phyloP scores from a whole-genome alignment of 2,329 filamentous ascomycete species.

The Exophiala phaeomuriformis region DNA sequence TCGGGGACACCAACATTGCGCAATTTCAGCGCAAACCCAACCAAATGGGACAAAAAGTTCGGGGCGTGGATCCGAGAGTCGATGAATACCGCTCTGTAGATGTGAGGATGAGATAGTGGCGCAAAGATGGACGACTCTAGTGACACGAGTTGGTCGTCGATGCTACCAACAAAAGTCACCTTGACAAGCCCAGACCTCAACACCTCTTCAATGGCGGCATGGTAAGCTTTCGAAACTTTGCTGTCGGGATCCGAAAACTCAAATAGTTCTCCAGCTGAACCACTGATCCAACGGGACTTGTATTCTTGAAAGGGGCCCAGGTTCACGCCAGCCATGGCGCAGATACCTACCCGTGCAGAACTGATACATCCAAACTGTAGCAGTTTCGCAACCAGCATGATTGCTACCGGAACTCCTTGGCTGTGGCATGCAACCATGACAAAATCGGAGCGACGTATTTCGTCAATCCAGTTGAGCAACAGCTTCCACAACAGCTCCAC shows the following conservation, averaged over 20 bases:
- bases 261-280: slow-evolving; percentile 87
- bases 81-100: slow-evolving; percentile 92
- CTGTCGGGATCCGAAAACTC: slow-evolving; percentile 82
- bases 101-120: slow-evolving; percentile 79
- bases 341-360: slow-evolving; percentile 71
- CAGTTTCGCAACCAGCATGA: slow-evolving; percentile 87
- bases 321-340: slow-evolving; percentile 84
- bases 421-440: slow-evolving; percentile 90
- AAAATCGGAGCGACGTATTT: slow-evolving; percentile 79
- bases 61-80: slow-evolving; percentile 87
- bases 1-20: slow-evolving; percentile 89
- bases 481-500: slow-evolving; percentile 93
- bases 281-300: slow-evolving; percentile 80
- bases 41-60: slow-evolving; percentile 86
- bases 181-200: slow-evolving; percentile 67
- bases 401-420: slow-evolving; percentile 86
- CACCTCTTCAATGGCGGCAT: slow-evolving; percentile 64
- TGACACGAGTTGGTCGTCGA: slow-evolving; percentile 93
- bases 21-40: slow-evolving; percentile 87
- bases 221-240: slow-evolving; percentile 73
- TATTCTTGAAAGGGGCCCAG: slow-evolving; percentile 89
- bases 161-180: slow-evolving; percentile 83
- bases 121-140: slow-evolving; percentile 89
- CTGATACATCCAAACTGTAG: slow-evolving; percentile 77
- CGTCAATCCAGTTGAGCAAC: slow-evolving; percentile 87